phyloP scores from a whole-genome alignment of 371 early-diverging fungal species.

The Mortierella sp. region DNA sequence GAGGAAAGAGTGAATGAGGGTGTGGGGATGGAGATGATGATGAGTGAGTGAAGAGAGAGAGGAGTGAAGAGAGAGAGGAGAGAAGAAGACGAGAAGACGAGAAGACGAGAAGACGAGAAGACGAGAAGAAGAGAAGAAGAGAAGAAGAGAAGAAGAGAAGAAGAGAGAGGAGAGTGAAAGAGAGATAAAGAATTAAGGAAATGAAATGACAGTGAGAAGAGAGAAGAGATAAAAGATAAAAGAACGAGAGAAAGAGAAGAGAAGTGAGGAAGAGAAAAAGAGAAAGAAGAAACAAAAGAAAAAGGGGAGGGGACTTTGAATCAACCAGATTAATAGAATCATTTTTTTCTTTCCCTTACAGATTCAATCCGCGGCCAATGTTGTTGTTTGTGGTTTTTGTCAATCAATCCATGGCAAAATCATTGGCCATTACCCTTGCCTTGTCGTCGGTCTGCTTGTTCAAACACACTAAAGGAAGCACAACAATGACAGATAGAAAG shows the following conservation, averaged over 20 bases:
- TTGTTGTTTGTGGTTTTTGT: no score
- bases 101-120: background rate
- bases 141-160: background rate
- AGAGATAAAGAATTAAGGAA: background rate
- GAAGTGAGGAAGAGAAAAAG: background rate
- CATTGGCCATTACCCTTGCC: background rate
- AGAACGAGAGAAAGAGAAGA: background rate
- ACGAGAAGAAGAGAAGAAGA: background rate
- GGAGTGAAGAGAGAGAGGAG: background rate
- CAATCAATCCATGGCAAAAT: no score
- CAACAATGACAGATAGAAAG: background rate
- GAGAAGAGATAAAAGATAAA: background rate
- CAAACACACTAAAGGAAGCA: background rate
- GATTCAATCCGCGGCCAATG: background rate
- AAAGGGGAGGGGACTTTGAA: background rate
- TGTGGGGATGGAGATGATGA: background rate
- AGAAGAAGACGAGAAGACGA: constrained; percentile 1
- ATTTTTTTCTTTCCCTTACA: background rate
- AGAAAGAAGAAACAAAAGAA: background rate
- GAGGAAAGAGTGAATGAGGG: background rate
- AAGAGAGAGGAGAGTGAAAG: background rate
- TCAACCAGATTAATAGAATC: background rate
- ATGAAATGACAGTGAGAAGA: background rate
- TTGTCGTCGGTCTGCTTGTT: background rate
- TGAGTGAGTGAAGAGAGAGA: background rate